These are phyloP conservation scores for Globisporangium echinulatum DNA, from an alignment of 352 stramenopile genomes.

Conservation along the genomic window DNA sequence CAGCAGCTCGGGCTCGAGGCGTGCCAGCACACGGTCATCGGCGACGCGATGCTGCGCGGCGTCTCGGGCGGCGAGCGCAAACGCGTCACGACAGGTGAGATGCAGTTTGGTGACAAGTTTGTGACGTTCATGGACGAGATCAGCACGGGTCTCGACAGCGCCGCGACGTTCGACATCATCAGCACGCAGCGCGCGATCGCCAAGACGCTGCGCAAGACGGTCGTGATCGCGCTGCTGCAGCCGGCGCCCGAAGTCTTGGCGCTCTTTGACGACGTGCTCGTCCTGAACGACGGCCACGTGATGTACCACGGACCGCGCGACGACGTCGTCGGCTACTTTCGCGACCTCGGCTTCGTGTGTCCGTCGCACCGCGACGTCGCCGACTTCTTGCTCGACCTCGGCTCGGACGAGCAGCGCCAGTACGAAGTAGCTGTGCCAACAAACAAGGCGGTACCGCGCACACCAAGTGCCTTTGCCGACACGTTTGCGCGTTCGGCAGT, in stretches of 20 bases:
- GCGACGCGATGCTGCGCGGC: slow-evolving; percentile 41
- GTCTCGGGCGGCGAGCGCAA: slow-evolving; percentile 63
- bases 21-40: slow-evolving; percentile 2
- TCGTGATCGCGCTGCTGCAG: slow-evolving; percentile 79
- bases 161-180: slow-evolving; percentile 33
- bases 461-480: not conserved
- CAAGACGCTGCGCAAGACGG: slow-evolving; percentile 35
- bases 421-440: not conserved
- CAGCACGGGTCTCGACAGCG: not conserved
- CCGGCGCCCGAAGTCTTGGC: slow-evolving; percentile 45
- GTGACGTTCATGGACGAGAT: not conserved
- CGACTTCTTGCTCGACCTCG: not conserved
- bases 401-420: not conserved
- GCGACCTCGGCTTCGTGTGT: not conserved
- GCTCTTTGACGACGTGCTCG: slow-evolving; percentile 44
- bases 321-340: not conserved
- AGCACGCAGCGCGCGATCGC: slow-evolving; percentile 38
- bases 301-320: slow-evolving; percentile 39
- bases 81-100: slow-evolving; percentile 74
- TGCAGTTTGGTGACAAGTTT: slow-evolving; percentile 44
- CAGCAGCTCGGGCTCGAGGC: not conserved
- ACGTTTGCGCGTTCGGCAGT: not conserved
- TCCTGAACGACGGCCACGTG: slow-evolving; percentile 38
- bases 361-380: not conserved
- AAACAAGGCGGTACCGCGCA: not conserved